Conservation (phyloP, 176 grass and related monocot species). For the Eragrostis curvula region DNA sequence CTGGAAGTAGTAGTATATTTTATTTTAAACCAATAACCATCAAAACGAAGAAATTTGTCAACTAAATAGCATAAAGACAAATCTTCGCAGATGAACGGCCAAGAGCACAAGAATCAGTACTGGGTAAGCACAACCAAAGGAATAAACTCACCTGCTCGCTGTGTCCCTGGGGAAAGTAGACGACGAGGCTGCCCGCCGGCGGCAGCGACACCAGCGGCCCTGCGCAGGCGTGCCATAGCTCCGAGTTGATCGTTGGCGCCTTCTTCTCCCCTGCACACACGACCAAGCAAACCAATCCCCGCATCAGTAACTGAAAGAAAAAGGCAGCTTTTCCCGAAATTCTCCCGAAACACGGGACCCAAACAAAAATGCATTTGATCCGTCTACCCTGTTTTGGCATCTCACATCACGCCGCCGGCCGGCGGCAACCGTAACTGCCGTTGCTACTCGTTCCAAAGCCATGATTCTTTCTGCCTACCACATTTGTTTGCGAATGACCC, state of each 20-base stretch:
- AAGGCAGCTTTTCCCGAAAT: background rate
- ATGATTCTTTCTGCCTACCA: background rate
- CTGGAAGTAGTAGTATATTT: background rate
- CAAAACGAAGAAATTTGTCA: too few species aligned
- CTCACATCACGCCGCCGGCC: background rate
- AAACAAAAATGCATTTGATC: background rate
- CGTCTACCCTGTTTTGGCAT: background rate
- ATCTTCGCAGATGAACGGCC: background rate
- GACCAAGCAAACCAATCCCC: conserved; percentile 14
- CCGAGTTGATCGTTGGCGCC: conserved; percentile 63
- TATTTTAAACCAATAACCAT: background rate
- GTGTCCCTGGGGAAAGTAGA: conserved; percentile 87
- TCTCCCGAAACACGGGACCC: background rate
- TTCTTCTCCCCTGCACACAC: conserved; percentile 57
- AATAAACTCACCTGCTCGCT: conserved; percentile 62
- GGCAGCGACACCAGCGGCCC: conserved; percentile 69
- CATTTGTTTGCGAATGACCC: background rate
- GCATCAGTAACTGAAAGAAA: conserved; percentile 8
- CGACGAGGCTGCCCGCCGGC: conserved; percentile 77
- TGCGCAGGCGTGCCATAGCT: conserved; percentile 78
- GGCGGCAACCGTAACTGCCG: background rate
- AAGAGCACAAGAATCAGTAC: background rate
- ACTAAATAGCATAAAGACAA: too few species aligned
- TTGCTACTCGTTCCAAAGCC: background rate
- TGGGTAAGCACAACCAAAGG: background rate